Conservation (phyloP, 352 stramenopile species). For the Globisporangium cederbergense region DNA sequence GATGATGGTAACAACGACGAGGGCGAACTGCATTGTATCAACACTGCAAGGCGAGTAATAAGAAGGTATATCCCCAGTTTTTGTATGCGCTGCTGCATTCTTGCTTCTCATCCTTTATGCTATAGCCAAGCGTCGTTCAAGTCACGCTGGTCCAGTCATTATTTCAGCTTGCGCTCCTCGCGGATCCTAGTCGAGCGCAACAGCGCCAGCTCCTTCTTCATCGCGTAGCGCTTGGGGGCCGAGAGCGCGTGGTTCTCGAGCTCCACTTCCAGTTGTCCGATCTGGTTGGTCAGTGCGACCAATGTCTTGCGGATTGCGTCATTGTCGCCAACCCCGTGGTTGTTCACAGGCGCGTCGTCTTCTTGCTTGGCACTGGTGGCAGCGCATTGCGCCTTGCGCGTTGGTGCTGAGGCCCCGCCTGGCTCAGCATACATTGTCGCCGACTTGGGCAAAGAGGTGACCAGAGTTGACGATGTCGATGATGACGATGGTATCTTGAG, state of each 20-base stretch:
- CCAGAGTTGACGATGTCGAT: not conserved
- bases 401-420: not conserved
- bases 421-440: not conserved
- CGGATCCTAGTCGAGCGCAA: slow-evolving; percentile 66
- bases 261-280: slow-evolving; percentile 51
- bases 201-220: slow-evolving; percentile 82
- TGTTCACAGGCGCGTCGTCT: not conserved
- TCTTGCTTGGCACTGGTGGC: not conserved
- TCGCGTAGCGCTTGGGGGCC: slow-evolving; percentile 65
- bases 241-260: slow-evolving; percentile 65
- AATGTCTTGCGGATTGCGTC: slow-evolving; percentile 12
- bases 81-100: not conserved
- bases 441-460: not conserved
- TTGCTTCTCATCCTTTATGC: not conserved
- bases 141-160: not conserved
- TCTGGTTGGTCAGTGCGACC: slow-evolving; percentile 33
- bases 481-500: not conserved
- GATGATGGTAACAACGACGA: not conserved
- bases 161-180: slow-evolving; percentile 28
- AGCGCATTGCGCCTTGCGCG: not conserved
- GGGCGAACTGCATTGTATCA: not conserved
- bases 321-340: not conserved
- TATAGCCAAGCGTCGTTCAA: not conserved
- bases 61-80: not conserved
- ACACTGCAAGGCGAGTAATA: not conserved